These are phyloP conservation scores for Trichothecium roseum DNA, from an alignment of 2,329 filamentous ascomycete species.

Conservation along the genomic window DNA sequence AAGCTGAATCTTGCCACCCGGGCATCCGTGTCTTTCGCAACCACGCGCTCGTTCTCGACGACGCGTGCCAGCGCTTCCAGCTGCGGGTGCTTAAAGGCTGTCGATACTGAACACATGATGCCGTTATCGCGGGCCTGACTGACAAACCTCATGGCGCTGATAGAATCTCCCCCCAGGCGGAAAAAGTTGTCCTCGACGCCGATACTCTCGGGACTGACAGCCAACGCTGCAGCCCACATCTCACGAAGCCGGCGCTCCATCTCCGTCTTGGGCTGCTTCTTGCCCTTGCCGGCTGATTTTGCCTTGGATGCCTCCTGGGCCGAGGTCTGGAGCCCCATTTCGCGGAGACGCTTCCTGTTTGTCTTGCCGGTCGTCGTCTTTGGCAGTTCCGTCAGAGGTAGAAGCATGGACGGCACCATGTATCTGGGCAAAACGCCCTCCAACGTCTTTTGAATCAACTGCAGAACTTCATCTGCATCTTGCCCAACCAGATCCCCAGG, in stretches of 20 bases:
- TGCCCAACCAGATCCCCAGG: not conserved
- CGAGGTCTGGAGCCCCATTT: not conserved
- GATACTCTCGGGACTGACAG: constrained; percentile 9
- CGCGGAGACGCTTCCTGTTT: not conserved
- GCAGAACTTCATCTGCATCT: too few relatives aligned
- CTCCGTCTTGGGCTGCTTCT: not conserved
- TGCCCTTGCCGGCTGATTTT: not conserved
- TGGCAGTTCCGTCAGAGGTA: constrained; percentile 1
- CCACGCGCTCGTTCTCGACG: not conserved
- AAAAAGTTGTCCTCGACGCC: constrained; percentile 32
- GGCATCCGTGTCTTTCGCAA: not conserved
- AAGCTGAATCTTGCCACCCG: too few relatives aligned
- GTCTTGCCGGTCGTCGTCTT: constrained; percentile 1
- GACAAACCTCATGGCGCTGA: constrained; percentile 30
- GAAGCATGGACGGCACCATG: constrained; percentile 5
- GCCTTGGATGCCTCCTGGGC: not conserved
- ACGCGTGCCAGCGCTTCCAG: constrained; percentile 11
- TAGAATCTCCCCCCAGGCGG: constrained; percentile 32
- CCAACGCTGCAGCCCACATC: not conserved
- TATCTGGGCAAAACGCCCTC: constrained; percentile 1
- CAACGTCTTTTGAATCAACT: not conserved
- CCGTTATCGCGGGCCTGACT: constrained; percentile 14
- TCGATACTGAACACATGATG: constrained; percentile 31
- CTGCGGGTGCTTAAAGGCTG: constrained; percentile 31
- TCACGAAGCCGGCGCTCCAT: not conserved